phyloP scores from a whole-genome alignment of 306 rosid species.

The Acacia melanoxylon region DNA sequence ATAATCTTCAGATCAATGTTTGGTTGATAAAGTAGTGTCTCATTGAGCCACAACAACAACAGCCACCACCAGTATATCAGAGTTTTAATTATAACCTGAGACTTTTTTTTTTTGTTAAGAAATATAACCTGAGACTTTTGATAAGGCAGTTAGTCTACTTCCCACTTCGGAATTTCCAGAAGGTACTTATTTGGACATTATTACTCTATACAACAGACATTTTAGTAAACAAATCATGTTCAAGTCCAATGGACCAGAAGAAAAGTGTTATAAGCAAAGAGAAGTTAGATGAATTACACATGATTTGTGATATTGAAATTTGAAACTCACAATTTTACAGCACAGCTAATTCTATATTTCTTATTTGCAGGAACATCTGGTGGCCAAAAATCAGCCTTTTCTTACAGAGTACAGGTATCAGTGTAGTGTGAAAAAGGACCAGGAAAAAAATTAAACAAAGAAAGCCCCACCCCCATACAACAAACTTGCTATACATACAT shows the following conservation, averaged over 20 bases:
- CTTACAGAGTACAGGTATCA: conserved; percentile 32
- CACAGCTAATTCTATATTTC: conserved; percentile 6
- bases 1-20: background rate
- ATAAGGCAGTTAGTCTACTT: background rate
- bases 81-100: background rate
- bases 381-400: conserved; percentile 32
- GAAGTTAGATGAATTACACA: background rate
- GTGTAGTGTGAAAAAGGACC: conserved; percentile 19
- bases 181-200: background rate
- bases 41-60: background rate
- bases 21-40: background rate
- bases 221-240: background rate
- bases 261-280: background rate
- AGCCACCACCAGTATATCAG: background rate
- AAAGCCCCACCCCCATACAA: conserved; percentile 2
- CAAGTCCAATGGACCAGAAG: background rate
- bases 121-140: background rate
- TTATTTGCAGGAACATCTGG: conserved; percentile 20
- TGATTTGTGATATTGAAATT: background rate
- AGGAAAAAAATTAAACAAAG: background rate
- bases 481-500: conserved; percentile 29
- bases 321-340: background rate
- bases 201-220: background rate
- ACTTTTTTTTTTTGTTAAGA: too few relatives aligned
- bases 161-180: background rate